Conservation (phyloP, 208 protist species). For the Wallacemonas sp. region DNA sequence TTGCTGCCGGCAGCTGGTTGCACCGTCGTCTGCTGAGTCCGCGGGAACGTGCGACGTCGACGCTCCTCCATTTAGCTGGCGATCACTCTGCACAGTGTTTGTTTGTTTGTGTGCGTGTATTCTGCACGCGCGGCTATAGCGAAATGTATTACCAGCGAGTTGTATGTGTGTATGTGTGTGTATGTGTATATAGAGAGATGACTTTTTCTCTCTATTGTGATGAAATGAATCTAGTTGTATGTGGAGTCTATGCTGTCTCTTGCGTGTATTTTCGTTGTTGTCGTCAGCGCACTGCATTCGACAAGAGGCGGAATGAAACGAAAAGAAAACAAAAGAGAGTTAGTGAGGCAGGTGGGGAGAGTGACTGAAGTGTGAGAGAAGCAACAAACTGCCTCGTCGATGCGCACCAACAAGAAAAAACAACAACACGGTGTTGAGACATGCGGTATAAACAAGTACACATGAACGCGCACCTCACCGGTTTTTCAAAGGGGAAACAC, state of each 20-base stretch:
- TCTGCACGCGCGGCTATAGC: background rate
- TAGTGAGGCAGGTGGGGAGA: background rate
- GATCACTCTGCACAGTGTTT: background rate
- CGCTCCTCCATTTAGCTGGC: background rate
- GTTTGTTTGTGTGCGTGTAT: constrained; percentile 6
- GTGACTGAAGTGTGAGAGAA: constrained; percentile 13
- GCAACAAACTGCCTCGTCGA: no score
- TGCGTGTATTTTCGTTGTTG: background rate
- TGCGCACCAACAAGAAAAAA: no score
- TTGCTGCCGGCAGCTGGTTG: no score
- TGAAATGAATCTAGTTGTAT: no score
- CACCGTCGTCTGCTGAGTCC: no score
- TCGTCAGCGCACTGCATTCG: background rate
- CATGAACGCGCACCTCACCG: no score
- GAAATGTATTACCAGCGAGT: background rate
- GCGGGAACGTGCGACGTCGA: constrained; percentile 4
- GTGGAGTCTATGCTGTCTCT: no score
- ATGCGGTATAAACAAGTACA: no score
- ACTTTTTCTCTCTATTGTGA: no score
- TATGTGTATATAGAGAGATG: background rate
- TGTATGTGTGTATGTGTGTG: background rate
- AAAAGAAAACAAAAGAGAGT: background rate
- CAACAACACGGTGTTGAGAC: no score
- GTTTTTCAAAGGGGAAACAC: no score
- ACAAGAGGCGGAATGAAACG: no score